phyloP scores from a whole-genome alignment of 768 basidiomycete genomes.

The Podaxis mareebaensis region DNA sequence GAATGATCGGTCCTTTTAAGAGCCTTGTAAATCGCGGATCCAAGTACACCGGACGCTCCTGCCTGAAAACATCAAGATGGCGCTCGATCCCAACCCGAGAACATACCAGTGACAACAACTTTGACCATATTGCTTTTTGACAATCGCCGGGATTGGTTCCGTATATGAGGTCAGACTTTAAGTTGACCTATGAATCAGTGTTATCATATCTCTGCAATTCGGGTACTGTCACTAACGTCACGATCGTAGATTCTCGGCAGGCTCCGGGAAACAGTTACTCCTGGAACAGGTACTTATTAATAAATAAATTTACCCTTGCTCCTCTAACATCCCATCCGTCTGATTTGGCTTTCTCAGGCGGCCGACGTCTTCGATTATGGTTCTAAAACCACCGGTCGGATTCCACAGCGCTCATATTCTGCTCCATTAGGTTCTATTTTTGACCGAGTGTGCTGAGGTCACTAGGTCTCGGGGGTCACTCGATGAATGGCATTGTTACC shows the following conservation, averaged over 20 bases:
- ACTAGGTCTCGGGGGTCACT: neutral
- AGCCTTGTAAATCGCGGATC: constrained; percentile 70
- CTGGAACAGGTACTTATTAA: neutral
- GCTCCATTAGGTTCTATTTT: neutral
- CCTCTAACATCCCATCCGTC: neutral
- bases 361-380: neutral
- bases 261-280: neutral
- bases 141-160: neutral
- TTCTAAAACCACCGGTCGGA: neutral
- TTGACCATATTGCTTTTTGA: constrained; percentile 33
- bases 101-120: constrained; percentile 58
- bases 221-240: neutral
- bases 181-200: neutral
- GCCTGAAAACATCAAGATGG: constrained; percentile 12
- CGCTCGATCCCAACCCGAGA: neutral
- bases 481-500: neutral
- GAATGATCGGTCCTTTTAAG: constrained; percentile 50
- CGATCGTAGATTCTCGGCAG: neutral
- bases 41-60: constrained; percentile 94
- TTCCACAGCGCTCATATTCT: neutral
- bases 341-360: neutral
- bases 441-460: neutral
- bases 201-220: neutral
- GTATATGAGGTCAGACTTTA: neutral
- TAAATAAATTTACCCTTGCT: neutral